These are phyloP conservation scores for Naegleria lovaniensis DNA, from an alignment of 208 protist species.

Conservation along the genomic window DNA sequence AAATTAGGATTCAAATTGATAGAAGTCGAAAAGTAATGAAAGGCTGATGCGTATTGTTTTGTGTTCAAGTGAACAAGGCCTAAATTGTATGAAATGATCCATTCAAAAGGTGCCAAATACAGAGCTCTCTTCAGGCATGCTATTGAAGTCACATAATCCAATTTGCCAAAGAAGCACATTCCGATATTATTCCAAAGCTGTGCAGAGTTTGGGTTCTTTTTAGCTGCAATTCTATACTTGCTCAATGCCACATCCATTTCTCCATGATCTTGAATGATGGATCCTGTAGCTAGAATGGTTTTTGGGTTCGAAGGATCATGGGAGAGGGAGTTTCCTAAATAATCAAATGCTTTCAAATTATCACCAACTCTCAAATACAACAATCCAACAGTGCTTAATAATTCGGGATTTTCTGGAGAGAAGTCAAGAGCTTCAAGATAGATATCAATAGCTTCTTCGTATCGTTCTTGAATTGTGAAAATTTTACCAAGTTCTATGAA, in stretches of 20 bases:
- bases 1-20: slow-evolving; percentile 77
- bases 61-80: slow-evolving; percentile 79
- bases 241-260: slow-evolving; percentile 88
- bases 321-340: slow-evolving; percentile 76
- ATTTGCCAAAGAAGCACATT: slow-evolving; percentile 89
- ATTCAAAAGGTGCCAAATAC: slow-evolving; percentile 85
- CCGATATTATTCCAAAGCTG: slow-evolving; percentile 97
- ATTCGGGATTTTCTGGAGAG: slow-evolving; percentile 78
- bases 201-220: slow-evolving; percentile 69
- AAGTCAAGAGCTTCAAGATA: slow-evolving; percentile 71
- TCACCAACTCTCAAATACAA: slow-evolving; percentile 74
- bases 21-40: slow-evolving; percentile 80
- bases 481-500: slow-evolving; percentile 78
- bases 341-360: slow-evolving; percentile 73
- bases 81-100: slow-evolving; percentile 90
- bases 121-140: slow-evolving; percentile 86
- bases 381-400: slow-evolving; percentile 81
- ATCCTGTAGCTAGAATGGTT: slow-evolving; percentile 81
- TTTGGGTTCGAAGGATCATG: slow-evolving; percentile 71
- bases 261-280: slow-evolving; percentile 85
- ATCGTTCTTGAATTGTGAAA: slow-evolving; percentile 59
- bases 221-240: slow-evolving; percentile 84
- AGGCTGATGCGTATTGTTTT: slow-evolving; percentile 82
- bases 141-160: slow-evolving; percentile 80
- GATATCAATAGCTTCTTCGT: slow-evolving; percentile 58